Percentiles rank a stretch among this genome's conserved stretches.
Conservation (phyloP, 768 basidiomycete species). For the Coprinellus micaceus region DNA sequence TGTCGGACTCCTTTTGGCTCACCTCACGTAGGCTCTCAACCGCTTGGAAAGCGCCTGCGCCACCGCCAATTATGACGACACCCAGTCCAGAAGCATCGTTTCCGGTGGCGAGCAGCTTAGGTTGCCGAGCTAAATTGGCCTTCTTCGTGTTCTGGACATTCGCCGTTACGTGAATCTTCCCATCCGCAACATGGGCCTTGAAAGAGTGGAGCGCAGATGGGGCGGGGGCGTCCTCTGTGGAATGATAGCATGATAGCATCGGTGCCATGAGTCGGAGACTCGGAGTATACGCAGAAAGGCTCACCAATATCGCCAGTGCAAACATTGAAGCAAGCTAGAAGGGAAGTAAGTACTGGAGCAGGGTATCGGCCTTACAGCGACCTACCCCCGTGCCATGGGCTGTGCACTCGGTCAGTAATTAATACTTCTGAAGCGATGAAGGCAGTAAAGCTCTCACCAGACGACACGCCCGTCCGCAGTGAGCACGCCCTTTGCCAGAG, state of each 20-base stretch:
- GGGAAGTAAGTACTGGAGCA: neutral
- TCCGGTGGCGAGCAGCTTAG: conserved; percentile 48
- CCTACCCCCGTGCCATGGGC: conserved; percentile 86
- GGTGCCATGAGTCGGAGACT: neutral
- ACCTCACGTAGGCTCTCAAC: conserved; percentile 84
- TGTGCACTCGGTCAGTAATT: conserved; percentile 19
- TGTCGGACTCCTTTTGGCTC: neutral
- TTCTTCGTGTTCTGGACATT: conserved; percentile 57
- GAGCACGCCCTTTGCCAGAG: conserved; percentile 77
- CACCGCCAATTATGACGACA: conserved; percentile 84
- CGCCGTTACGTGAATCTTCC: conserved; percentile 79
- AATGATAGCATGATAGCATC: conserved; percentile 14
- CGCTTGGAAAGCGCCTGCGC: conserved; percentile 71
- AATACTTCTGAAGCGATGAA: neutral
- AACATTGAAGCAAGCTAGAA: conserved; percentile 80
- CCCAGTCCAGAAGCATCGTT: conserved; percentile 51
- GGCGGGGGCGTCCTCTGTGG: conserved; percentile 82
- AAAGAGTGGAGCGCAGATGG: conserved; percentile 77
- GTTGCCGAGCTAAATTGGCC: conserved; percentile 60
- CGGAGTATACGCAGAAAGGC: conserved; percentile 10
- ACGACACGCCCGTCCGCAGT: conserved; percentile 75
- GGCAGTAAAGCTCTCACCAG: conserved; percentile 46
- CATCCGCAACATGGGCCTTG: conserved; percentile 59
- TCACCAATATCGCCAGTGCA: conserved; percentile 78
- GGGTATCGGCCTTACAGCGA: conserved; percentile 1